These are phyloP conservation scores for Cavenderia fasciculata DNA, from an alignment of 78 protist species.

Conservation along the genomic window DNA sequence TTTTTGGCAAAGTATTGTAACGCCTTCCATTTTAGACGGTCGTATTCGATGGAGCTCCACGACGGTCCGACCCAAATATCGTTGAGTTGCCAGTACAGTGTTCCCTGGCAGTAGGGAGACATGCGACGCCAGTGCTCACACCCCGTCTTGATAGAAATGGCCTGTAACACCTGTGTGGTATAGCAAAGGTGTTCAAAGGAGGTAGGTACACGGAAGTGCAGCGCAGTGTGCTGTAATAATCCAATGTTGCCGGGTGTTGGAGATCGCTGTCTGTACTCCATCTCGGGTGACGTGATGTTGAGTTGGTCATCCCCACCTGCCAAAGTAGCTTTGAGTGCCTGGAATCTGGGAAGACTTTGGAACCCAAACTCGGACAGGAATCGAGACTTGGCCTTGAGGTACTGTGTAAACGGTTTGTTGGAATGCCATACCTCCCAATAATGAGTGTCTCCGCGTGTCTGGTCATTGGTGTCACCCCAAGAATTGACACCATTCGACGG, in stretches of 20 bases:
- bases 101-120: conserved; percentile 87
- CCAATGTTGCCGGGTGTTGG: conserved; percentile 77
- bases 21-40: conserved; percentile 82
- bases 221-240: conserved; percentile 46
- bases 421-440: conserved; percentile 85
- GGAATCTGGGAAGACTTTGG: conserved; percentile 81
- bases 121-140: conserved; percentile 85
- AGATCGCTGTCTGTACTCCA: conserved; percentile 77
- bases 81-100: conserved; percentile 90
- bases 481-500: conserved; percentile 86
- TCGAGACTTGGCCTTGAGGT: conserved; percentile 53
- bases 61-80: conserved; percentile 88
- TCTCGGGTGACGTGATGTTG: conserved; percentile 74
- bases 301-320: conserved; percentile 14
- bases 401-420: conserved; percentile 40
- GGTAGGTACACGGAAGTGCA: conserved; percentile 62
- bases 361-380: conserved; percentile 92
- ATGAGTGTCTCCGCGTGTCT: conserved; percentile 63
- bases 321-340: conserved; percentile 6
- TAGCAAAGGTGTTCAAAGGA: conserved; percentile 19
- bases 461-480: conserved; percentile 68
- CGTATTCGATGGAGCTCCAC: conserved; percentile 87
- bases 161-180: conserved; percentile 64
- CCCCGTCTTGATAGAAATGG: conserved; percentile 61
- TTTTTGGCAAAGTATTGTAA: conserved; percentile 80